Evolutionary conservation across 1,284 basidiomycete species (phyloP), one percentile per base, ranked within the genome.

Genomic region (Ustilago sp.): DNA sequence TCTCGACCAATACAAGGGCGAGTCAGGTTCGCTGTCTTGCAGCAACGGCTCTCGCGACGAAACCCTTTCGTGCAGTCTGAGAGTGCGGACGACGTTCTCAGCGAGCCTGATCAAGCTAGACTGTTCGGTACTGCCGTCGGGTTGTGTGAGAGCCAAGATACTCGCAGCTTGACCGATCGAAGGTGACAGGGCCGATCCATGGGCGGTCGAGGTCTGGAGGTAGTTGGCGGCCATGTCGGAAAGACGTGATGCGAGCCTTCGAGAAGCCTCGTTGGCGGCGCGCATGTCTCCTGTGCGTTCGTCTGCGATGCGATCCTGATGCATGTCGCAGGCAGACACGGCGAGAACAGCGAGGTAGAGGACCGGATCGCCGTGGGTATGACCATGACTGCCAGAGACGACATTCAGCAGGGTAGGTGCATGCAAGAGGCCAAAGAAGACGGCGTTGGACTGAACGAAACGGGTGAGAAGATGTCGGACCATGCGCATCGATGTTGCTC

Each of bases 371-470:
- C 71, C 71, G 11, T 57, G 61, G 5, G 45, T 35, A n/a, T 52
- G 65, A 7, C 71, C 63, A 15, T 63, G 58, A 8, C 43, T 58
- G 41, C 67, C 61, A 32, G 70, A 62, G 1, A 79, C 56, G 51
- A 63, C 64, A 36, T 43, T 34, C 15, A 79, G 45, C 38, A 79
- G 60, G 9, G 77, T 77, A 1, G 74, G 77, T 5, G 74, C 74
- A 31, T 79, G 74, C 11, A 79, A 50, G 35, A 79, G 58, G 9
- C 77, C 73, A 23, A 79, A 79, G 39, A 79, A 79, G 28, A 79
- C 71, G n/a, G 77, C 77, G 31, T 79, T 79, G 32, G 77, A 76
- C 50, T 73, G 74, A 8, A 79, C 59, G 45, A 79, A 79, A 8
- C 74, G 70, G 1, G 60, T 51, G 31, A 79, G 59, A 13, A 79